These are phyloP conservation scores for Solanum verrucosum DNA, from an alignment of 257 asterid genomes.

Conservation along the genomic window DNA sequence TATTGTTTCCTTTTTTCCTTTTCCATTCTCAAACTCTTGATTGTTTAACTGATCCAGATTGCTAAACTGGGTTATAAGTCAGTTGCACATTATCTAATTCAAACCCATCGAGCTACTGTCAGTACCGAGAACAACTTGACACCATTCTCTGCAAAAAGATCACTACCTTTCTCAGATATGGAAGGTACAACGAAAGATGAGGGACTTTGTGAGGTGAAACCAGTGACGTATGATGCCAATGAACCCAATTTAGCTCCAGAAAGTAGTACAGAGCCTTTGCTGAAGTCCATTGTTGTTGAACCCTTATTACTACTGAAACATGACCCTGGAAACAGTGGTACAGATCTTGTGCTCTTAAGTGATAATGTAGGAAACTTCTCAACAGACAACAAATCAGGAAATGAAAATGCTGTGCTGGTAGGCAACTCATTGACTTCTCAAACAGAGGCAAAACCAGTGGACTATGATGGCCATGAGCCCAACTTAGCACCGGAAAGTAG, in stretches of 20 bases:
- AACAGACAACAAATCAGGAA: background rate
- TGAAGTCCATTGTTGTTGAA: background rate
- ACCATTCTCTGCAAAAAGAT: constrained; percentile 59
- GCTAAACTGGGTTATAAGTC: constrained; percentile 74
- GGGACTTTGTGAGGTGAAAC: constrained; percentile 11
- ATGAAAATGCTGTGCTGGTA: constrained; percentile 1
- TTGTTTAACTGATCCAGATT: constrained; percentile 25
- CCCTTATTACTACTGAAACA: background rate
- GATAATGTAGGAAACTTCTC: background rate
- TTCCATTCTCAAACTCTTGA: background rate
- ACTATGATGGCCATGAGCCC: background rate
- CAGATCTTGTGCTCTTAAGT: background rate
- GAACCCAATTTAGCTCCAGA: constrained; percentile 5
- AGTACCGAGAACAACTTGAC: constrained; percentile 24
- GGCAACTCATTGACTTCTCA: background rate
- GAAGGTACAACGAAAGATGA: constrained; percentile 21
- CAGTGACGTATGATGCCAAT: background rate
- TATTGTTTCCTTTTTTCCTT: background rate
- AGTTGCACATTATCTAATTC: constrained; percentile 93
- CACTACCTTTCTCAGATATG: constrained; percentile 49
- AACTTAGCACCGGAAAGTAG: constrained; percentile 6
- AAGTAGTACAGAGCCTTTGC: constrained; percentile 3
- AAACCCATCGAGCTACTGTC: constrained; percentile 40
- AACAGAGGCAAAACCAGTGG: background rate
- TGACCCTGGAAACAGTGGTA: constrained; percentile 7